Evolutionary conservation across 2,329 filamentous ascomycete species (phyloP), one percentile per base, ranked within the genome.

Genomic region (Colletotrichum chlorophyti): DNA sequence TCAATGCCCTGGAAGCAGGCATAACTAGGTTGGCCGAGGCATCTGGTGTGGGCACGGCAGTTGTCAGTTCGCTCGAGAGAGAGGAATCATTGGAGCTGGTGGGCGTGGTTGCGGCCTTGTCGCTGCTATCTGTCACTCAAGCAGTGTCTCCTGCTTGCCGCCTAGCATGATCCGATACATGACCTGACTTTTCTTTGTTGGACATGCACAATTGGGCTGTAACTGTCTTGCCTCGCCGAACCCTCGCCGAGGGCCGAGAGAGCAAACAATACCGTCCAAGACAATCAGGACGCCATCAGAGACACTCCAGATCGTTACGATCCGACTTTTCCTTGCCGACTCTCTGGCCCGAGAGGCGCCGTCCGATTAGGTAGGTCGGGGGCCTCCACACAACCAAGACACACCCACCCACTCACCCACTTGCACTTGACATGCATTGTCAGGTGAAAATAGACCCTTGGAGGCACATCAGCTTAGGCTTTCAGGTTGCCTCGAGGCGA

Each of bases 11-110:
- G 53, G 48, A 53, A 48, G 26, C 49, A 53, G 54, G 54, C 49
- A 48, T 54, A 41, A 32, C 29, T n/a, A n/a, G n/a, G n/a, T 35
- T 37, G 54, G 49, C 42, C 35, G 42, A 24, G 54, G 32, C 40
- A 45, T 38, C 40, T 26, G 34, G 54, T 53, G 54, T 48, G 41
- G 54, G 41, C 54, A 58, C 54, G 54, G 54, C 54, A 58, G 54
- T 58, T 58, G 54, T 19, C 37, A 54, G 35, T 31, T 34, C 3
- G 23, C 43, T 54, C 45, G 35, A 6, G 35, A 38, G 15, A 5
- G 35, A 31, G 24, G 12, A 31, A 12, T 7, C 27, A 31, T 31
- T 31, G 27, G n/a, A n/a, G n/a, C n/a, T n/a, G n/a, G n/a, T n/a
- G n/a, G n/a, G n/a, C n/a, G n/a, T n/a, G n/a, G n/a, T n/a, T n/a